Conservation (phyloP, 2,329 filamentous ascomycete species). For the Apiospora kogelbergensis region DNA sequence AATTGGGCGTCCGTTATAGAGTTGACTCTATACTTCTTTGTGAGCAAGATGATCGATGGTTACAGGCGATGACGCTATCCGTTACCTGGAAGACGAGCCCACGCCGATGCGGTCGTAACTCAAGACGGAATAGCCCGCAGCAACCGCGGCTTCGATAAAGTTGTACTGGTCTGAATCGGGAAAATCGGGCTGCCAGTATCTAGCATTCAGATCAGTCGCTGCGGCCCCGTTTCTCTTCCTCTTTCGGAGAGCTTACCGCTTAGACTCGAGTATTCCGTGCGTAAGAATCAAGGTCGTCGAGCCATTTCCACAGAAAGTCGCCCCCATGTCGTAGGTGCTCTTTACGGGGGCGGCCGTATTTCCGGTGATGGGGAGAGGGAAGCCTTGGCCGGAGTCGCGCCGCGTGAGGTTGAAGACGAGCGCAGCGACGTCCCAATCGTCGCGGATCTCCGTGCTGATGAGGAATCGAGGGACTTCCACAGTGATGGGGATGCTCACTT, state of each 20-base stretch:
- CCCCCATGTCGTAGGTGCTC: constrained; percentile 27
- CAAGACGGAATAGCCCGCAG: constrained; percentile 30
- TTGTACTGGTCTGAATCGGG: constrained; percentile 21
- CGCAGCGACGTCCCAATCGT: constrained; percentile 30
- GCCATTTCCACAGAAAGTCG: constrained; percentile 27
- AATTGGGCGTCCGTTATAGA: constrained; percentile 29
- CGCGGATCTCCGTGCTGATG: constrained; percentile 23
- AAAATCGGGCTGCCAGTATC: constrained; percentile 29
- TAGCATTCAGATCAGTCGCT: constrained; percentile 12
- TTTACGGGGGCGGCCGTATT: constrained; percentile 20
- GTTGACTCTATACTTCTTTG: constrained; percentile 18
- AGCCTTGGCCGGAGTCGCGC: constrained; percentile 21
- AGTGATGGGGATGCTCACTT: constrained; percentile 27
- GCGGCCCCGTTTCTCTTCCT: background rate
- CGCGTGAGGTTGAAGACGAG: constrained; percentile 30
- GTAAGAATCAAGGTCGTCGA: constrained; percentile 26
- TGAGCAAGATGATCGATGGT: background rate
- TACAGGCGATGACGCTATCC: background rate
- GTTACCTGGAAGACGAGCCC: constrained; percentile 30
- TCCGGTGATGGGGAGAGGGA: constrained; percentile 25
- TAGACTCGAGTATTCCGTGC: constrained; percentile 32
- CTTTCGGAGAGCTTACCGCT: constrained; percentile 20
- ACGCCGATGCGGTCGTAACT: constrained; percentile 33
- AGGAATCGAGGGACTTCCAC: constrained; percentile 28
- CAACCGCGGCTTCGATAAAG: constrained; percentile 27